Evolutionary conservation across 495 filamentous ascomycete genomes (phyloP).

Genomic region (Cladorrhinum samala): DNA sequence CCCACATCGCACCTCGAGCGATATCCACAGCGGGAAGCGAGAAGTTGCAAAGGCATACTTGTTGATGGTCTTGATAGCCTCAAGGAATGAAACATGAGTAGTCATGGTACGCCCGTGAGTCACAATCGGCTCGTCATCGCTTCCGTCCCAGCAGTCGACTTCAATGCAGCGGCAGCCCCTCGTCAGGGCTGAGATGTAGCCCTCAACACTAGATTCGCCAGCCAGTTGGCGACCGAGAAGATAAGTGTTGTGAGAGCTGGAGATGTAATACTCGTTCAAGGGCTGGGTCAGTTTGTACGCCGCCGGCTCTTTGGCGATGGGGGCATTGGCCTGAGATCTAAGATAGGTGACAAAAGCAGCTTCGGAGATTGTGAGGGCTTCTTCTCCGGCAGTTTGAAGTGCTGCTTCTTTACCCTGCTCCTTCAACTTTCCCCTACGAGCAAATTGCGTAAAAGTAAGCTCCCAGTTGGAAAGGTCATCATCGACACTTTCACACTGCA

Average conservation of each 20-base stretch:
- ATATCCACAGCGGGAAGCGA: slow-evolving; percentile 82
- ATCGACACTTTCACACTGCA: slow-evolving; percentile 71
- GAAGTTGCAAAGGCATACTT: slow-evolving; percentile 84
- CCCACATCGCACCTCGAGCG: slow-evolving; percentile 91
- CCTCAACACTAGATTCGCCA: slow-evolving; percentile 84
- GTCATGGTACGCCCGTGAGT: slow-evolving; percentile 88
- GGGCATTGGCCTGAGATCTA: slow-evolving; percentile 64
- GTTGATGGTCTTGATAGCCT: slow-evolving; percentile 86
- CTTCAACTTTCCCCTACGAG: slow-evolving; percentile 56
- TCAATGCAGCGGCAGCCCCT: slow-evolving; percentile 91
- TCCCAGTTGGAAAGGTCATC: slow-evolving; percentile 60
- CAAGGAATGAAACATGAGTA: slow-evolving; percentile 74
- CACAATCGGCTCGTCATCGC: slow-evolving; percentile 77
- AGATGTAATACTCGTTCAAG: slow-evolving; percentile 96
- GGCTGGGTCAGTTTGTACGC: slow-evolving; percentile 66
- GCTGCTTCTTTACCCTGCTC: slow-evolving; percentile 33
- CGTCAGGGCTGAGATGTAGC: slow-evolving; percentile 84
- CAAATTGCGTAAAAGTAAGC: slow-evolving; percentile 65
- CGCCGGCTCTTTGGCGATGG: slow-evolving; percentile 49
- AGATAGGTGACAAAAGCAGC: slow-evolving; percentile 71
- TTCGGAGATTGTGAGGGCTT: slow-evolving; percentile 58
- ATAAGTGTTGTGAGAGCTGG: slow-evolving; percentile 98
- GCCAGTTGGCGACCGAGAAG: slow-evolving; percentile 84
- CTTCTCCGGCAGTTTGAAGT: slow-evolving; percentile 32
- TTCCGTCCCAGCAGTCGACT: slow-evolving; percentile 96